phyloP scores from a whole-genome alignment of 2,329 filamentous ascomycete genomes.

The Colletotrichum falcatum region DNA sequence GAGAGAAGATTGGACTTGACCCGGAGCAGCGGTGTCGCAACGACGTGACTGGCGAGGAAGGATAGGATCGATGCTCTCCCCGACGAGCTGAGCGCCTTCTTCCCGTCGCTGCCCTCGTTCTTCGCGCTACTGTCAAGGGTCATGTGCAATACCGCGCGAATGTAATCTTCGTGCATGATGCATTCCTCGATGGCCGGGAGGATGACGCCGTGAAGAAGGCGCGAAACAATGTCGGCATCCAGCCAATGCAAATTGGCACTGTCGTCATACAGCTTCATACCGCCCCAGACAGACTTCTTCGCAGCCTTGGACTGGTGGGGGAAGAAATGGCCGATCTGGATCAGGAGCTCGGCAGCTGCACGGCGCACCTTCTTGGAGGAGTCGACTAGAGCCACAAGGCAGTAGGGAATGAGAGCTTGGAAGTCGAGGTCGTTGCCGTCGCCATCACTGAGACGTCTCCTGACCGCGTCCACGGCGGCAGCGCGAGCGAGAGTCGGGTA shows the following conservation, averaged over 20 bases:
- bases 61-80: slow-evolving; percentile 73
- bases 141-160: slow-evolving; percentile 72
- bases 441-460: slow-evolving; percentile 65
- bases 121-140: slow-evolving; percentile 65
- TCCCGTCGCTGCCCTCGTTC: slow-evolving; percentile 58
- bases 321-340: slow-evolving; percentile 66
- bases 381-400: slow-evolving; percentile 80
- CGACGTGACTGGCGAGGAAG: slow-evolving; percentile 80
- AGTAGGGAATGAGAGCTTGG: slow-evolving; percentile 86
- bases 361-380: slow-evolving; percentile 80
- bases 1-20: slow-evolving; percentile 80
- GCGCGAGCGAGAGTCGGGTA: slow-evolving; percentile 77
- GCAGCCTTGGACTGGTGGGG: slow-evolving; percentile 54
- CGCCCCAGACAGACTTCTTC: slow-evolving; percentile 67
- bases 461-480: slow-evolving; percentile 75
- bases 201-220: slow-evolving; percentile 75
- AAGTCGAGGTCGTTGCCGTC: slow-evolving; percentile 70
- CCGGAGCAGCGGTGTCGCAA: slow-evolving; percentile 73
- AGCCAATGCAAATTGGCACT: slow-evolving; percentile 68
- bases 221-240: slow-evolving; percentile 65
- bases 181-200: slow-evolving; percentile 86
- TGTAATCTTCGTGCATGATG: slow-evolving; percentile 79
- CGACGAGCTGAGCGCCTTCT: slow-evolving; percentile 68
- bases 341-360: slow-evolving; percentile 76
- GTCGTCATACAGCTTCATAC: slow-evolving; percentile 73